Conservation (phyloP, 192 early-diverging fungal species). For the Paraglomus brasilianum region DNA sequence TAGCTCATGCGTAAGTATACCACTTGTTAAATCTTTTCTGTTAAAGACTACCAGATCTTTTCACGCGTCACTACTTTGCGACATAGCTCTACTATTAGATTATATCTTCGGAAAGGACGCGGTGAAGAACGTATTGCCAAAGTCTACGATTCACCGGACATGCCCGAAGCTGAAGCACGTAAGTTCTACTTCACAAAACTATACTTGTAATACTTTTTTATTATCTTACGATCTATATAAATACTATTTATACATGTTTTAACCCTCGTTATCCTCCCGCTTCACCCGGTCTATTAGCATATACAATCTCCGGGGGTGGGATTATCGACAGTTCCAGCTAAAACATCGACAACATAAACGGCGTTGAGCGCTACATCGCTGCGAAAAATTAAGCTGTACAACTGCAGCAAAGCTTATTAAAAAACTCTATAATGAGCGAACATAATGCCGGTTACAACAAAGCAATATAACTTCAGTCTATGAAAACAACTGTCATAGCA, state of each 20-base stretch:
- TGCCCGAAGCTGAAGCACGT: constrained; percentile 66
- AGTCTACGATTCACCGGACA: constrained; percentile 81
- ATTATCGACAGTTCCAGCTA: constrained; percentile 57
- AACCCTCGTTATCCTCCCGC: background rate
- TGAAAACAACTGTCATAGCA: background rate
- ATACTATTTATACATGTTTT: background rate
- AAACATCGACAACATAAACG: background rate
- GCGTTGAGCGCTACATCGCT: background rate
- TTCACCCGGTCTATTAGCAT: constrained; percentile 42
- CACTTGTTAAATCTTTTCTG: background rate
- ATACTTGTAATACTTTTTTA: background rate
- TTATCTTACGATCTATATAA: background rate
- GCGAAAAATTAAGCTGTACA: constrained; percentile 1
- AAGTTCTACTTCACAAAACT: constrained; percentile 10
- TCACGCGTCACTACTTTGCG: constrained; percentile 6
- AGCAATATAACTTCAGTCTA: too few species aligned
- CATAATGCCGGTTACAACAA: too few species aligned
- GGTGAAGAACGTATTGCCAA: constrained; percentile 80
- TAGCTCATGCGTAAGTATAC: constrained; percentile 55
- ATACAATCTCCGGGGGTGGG: constrained; percentile 72
- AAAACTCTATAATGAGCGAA: too few species aligned
- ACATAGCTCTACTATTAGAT: constrained; percentile 66
- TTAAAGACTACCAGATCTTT: background rate
- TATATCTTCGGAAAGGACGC: constrained; percentile 79
- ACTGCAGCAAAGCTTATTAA: background rate